Evolutionary conservation across 257 asterid species (phyloP).

Genomic region (Plectranthus barbatus): DNA sequence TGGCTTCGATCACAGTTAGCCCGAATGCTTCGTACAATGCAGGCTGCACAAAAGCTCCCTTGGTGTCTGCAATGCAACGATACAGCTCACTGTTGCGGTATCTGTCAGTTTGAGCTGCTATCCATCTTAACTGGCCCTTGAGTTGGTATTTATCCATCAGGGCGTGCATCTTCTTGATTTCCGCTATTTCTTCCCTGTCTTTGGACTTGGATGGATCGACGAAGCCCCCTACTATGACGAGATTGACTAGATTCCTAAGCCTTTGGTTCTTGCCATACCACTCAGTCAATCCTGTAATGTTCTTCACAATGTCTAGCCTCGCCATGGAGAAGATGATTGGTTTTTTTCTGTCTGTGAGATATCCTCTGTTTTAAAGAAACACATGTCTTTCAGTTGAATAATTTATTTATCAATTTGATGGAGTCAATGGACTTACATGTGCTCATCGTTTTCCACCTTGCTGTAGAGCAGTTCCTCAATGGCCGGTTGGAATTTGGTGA

Average conservation of each 20-base stretch:
- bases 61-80: slow-evolving; percentile 69
- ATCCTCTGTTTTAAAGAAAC: slow-evolving; percentile 47
- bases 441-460: slow-evolving; percentile 54
- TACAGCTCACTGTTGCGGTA: slow-evolving; percentile 68
- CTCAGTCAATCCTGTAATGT: slow-evolving; percentile 68
- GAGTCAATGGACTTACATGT: slow-evolving; percentile 48
- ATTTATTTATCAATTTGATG: not conserved
- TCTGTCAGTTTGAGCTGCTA: slow-evolving; percentile 82
- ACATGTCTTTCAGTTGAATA: not conserved
- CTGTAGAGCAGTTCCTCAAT: slow-evolving; percentile 56
- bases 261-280: slow-evolving; percentile 70
- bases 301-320: slow-evolving; percentile 72
- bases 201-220: slow-evolving; percentile 72
- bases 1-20: slow-evolving; percentile 75
- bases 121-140: slow-evolving; percentile 85
- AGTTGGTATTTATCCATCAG: slow-evolving; percentile 54
- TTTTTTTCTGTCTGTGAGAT: slow-evolving; percentile 55
- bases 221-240: slow-evolving; percentile 76
- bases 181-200: slow-evolving; percentile 82
- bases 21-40: slow-evolving; percentile 92
- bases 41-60: slow-evolving; percentile 86
- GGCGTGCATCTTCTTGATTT: slow-evolving; percentile 77
- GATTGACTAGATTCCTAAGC: slow-evolving; percentile 57
- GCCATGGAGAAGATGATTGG: slow-evolving; percentile 88
- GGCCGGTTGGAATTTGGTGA: slow-evolving; percentile 45